phyloP scores from a whole-genome alignment of 768 basidiomycete genomes.

The Podaxis carcinomalis region DNA sequence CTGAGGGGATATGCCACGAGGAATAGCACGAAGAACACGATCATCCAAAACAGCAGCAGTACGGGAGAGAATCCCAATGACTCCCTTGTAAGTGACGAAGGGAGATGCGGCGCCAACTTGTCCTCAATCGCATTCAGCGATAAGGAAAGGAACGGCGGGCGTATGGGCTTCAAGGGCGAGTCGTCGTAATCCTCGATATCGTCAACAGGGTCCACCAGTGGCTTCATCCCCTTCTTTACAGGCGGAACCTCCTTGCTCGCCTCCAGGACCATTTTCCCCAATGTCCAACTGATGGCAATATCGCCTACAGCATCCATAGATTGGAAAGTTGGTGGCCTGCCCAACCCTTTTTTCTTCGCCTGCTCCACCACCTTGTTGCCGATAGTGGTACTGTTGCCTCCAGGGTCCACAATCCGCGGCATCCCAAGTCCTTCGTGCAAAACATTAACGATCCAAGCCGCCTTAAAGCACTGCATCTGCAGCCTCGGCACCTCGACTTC shows the following conservation, averaged over 20 bases:
- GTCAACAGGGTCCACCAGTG: conserved; percentile 72
- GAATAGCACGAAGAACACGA: conserved; percentile 37
- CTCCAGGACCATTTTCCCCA: conserved; percentile 98
- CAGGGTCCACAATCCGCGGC: conserved; percentile 84
- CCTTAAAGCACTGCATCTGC: conserved; percentile 99
- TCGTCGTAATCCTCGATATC: conserved; percentile 48
- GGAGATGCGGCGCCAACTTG: conserved; percentile 61
- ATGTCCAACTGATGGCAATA: conserved; percentile 95
- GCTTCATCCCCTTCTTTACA: conserved; percentile 37
- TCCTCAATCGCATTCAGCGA: conserved; percentile 56
- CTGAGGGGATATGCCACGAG: conserved; percentile 54
- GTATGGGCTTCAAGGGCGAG: conserved; percentile 59
- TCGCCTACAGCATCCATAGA: conserved; percentile 88
- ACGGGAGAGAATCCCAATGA: conserved; percentile 74
- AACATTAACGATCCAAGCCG: conserved; percentile 96
- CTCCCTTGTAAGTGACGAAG: conserved; percentile 52
- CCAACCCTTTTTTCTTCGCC: conserved; percentile 80
- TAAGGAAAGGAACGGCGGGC: conserved; percentile 51
- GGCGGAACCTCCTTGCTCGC: conserved; percentile 82
- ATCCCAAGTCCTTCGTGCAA: conserved; percentile 95
- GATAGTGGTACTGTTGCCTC: conserved; percentile 68
- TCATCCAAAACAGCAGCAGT: conserved; percentile 51
- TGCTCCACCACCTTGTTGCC: conserved; percentile 70
- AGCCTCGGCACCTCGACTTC: conserved; percentile 79
- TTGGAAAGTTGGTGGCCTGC: conserved; percentile 76